These are phyloP conservation scores for Boletus edulis DNA, from an alignment of 768 basidiomycete genomes.

Conservation along the genomic window DNA sequence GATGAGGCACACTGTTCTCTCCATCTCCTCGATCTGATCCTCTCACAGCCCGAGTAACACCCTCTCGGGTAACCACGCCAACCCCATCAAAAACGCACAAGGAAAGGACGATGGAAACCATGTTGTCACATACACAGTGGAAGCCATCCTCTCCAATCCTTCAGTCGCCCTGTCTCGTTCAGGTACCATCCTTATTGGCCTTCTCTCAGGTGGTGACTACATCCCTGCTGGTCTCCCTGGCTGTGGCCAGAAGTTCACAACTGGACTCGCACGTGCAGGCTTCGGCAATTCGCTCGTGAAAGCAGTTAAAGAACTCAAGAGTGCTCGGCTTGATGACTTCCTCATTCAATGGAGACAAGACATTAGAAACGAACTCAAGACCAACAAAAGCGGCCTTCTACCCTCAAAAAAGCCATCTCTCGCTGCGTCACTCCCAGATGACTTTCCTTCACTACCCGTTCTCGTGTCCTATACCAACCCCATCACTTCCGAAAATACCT, in stretches of 20 bases:
- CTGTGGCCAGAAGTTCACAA: constrained; percentile 70
- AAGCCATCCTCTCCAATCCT: constrained; percentile 41
- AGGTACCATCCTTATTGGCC: constrained; percentile 78
- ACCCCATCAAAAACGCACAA: constrained; percentile 61
- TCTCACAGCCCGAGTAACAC: constrained; percentile 60
- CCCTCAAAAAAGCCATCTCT: constrained; percentile 64
- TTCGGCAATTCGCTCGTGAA: constrained; percentile 71
- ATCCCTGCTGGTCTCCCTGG: constrained; percentile 64
- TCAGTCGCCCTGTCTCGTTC: constrained; percentile 51
- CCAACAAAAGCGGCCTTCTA: constrained; percentile 63
- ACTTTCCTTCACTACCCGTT: constrained; percentile 73
- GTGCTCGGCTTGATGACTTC: constrained; percentile 47
- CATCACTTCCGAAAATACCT: constrained; percentile 62
- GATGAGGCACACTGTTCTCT: no score
- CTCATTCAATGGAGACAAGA: constrained; percentile 63
- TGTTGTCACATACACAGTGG: constrained; percentile 39
- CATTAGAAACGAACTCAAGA: constrained; percentile 60
- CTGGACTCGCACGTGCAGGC: constrained; percentile 77
- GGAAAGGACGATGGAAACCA: constrained; percentile 77
- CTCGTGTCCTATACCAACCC: constrained; percentile 78
- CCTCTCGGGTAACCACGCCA: constrained; percentile 66
- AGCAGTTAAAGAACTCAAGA: constrained; percentile 51
- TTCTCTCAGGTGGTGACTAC: constrained; percentile 92
- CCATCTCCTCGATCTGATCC: constrained; percentile 1
- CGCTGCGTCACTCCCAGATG: constrained; percentile 58